Evolutionary conservation across 2,329 filamentous ascomycete genomes (phyloP).

Genomic region (Trichoderma semiorbis): DNA sequence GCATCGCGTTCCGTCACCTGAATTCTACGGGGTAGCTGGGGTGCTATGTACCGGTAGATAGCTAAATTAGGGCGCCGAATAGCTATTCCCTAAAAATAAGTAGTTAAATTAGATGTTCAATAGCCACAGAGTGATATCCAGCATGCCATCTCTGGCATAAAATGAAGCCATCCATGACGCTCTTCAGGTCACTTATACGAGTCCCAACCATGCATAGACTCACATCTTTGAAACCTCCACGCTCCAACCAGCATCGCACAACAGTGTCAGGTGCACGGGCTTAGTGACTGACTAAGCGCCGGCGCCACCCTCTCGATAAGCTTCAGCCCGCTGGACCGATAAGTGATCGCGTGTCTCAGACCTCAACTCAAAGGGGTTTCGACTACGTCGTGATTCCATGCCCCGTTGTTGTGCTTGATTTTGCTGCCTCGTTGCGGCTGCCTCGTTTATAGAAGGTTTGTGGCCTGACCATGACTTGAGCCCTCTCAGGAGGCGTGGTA

Average conservation of each 20-base stretch:
- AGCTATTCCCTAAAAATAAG: neutral
- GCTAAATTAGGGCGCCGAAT: neutral
- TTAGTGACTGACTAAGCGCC: neutral
- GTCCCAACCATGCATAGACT: neutral
- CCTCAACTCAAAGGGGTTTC: slow-evolving; percentile 8
- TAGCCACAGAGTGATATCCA: neutral
- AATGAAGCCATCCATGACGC: neutral
- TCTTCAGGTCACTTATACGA: neutral
- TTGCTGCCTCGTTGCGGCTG: neutral
- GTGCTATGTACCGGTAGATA: neutral
- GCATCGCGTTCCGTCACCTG: neutral
- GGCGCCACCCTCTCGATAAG: slow-evolving; percentile 18
- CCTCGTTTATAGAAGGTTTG: neutral
- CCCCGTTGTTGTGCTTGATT: neutral
- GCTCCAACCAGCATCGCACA: neutral
- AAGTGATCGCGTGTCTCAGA: slow-evolving; percentile 23
- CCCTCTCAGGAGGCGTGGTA: slow-evolving; percentile 8
- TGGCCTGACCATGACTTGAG: slow-evolving; percentile 18
- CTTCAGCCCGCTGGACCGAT: slow-evolving; percentile 14
- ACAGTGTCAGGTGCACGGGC: neutral
- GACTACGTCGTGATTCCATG: slow-evolving; percentile 15
- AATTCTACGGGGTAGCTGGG: neutral
- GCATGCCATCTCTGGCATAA: neutral
- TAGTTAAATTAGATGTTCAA: neutral
- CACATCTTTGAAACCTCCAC: too few species aligned